Evolutionary conservation across 2,329 filamentous ascomycete genomes (phyloP), one percentile per base, ranked within the genome.

Genomic region (Arthrobotrys pseudoclavata): DNA sequence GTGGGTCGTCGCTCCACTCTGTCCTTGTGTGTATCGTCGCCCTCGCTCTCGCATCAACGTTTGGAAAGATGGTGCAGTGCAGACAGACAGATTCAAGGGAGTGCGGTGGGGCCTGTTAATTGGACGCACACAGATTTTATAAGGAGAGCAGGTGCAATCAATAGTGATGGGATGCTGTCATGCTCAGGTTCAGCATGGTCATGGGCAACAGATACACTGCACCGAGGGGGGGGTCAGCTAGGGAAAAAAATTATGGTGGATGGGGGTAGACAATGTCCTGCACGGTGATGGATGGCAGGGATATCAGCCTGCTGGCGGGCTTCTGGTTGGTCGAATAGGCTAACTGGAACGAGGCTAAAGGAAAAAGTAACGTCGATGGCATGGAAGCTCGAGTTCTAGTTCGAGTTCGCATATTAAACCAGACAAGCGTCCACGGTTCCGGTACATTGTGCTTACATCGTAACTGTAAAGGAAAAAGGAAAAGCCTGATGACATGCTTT

Each of bases 71-170:
- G 60, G 52, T 55, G 22, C n/a, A 53, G n/a, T 67, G 81, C 61
- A 80, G 82, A 79, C 62, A 78, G 42, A 79, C 61, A 79, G 40
- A 81, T 82, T 40, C 42, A 66, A 42, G 63, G 63, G 47, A 74
- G 52, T 60, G 55, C 55, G 42, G 64, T 61, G 67, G 64, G 31
- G 45, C 72, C 67, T 61, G 66, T 61, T n/a, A 24, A 74, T 74
- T 74, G 69, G 69, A 68, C 62, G 57, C 47, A 55, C 60, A 72
- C 60, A 50, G 18, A 31, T 53, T 63, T 57, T 67, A 74, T 67
- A 74, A 67, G 62, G 53, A 50, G 42, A 45, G 40, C 53, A 55
- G 47, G 31, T 26, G 57, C 22, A 47, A 63, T 26, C 31, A 34
- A 37, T 34, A 40, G 37, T 40, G 57, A 66, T 72, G 60, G 62